Evolutionary conservation across 1,139 yeast genomes (phyloP), one percentile per base, ranked within the genome.

Genomic region (Sugiyamaella sp.): DNA sequence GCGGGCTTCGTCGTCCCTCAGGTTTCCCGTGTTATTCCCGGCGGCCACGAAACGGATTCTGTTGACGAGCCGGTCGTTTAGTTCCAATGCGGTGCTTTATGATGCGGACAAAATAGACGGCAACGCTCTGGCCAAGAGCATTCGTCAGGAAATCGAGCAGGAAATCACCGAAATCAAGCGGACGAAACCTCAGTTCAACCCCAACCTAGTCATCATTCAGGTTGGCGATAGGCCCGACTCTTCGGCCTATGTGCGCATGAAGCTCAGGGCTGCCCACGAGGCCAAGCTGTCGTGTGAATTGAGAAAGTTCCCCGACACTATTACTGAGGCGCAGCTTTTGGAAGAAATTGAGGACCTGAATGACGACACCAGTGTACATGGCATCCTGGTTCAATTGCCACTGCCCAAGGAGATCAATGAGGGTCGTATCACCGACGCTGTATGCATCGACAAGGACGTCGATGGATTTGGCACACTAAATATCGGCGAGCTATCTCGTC

Each of bases 401-500:
- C 74, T 93, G 54, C 99, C 99, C 21, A 72, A 72, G 9, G 95
- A 88, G 65, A 77, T 93, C 61, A 81, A 89, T 68, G 98, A 91
- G 72, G 79, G 84, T 56, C 79, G 76, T 63, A 78, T 93, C 62
- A 91, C 97, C 50, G 80, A 82, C 61, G 81, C 91, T 19, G 97
- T 93, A 27, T 71, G 77, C 44, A 80, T 90, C 17, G 80, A 78
- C 53, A 93, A 93, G 75, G 99, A 93, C 66, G 97, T 95, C 47
- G 99, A 93, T 69, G 99, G 99, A 1, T 93, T 93, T 67, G 96
- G 95, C 50, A 86, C 95, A 46, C 80, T 72, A 70, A 95, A 93
- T 71, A 86, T 89, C 51, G 98, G 98, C 53, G 98, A 93, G 73
- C 80, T 93, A 63, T 84, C 91, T 66, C 91, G 91, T 74, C 86